Percentiles rank a stretch among this genome's conserved stretches.
Evolutionary conservation across 352 stramenopile species (phyloP).

Genomic region (Phytophthora syringae): DNA sequence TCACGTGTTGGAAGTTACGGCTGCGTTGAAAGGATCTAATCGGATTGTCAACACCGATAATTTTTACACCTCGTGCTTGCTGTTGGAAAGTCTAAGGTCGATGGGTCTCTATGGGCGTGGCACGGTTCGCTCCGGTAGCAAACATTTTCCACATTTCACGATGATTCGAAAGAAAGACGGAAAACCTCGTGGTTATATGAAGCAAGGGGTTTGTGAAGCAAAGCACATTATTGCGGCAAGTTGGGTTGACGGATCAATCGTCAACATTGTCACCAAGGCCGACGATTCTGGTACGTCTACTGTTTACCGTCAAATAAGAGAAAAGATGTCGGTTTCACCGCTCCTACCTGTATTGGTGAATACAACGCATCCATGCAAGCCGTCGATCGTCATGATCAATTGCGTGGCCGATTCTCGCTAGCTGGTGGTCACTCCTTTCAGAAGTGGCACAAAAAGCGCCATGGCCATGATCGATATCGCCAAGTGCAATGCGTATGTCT

Average conservation of each 20-base stretch:
- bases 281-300: constrained; percentile 28
- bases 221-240: constrained; percentile 32
- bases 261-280: constrained; percentile 36
- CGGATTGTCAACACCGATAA: constrained; percentile 41
- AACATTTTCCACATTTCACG: constrained; percentile 27
- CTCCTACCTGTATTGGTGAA: constrained; percentile 30
- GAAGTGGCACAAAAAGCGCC: constrained; percentile 40
- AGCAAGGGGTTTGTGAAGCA: constrained; percentile 16
- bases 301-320: too few species aligned
- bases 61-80: constrained; percentile 36
- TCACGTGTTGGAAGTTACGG: constrained; percentile 32
- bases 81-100: constrained; percentile 27
- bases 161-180: constrained; percentile 6
- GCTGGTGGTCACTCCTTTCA: constrained; percentile 34
- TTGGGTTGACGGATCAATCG: constrained; percentile 34
- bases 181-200: constrained; percentile 10
- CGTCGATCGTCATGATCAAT: constrained; percentile 35
- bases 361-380: constrained; percentile 49
- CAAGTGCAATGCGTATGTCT: constrained; percentile 24
- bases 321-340: constrained; percentile 3
- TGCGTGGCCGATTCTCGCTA: constrained; percentile 32
- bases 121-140: constrained; percentile 19
- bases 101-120: constrained; percentile 31
- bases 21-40: constrained; percentile 14
- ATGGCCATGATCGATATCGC: constrained; percentile 31